Evolutionary conservation across 2,329 filamentous ascomycete genomes (phyloP).

Genomic region (Ophiosphaerella narmari): DNA sequence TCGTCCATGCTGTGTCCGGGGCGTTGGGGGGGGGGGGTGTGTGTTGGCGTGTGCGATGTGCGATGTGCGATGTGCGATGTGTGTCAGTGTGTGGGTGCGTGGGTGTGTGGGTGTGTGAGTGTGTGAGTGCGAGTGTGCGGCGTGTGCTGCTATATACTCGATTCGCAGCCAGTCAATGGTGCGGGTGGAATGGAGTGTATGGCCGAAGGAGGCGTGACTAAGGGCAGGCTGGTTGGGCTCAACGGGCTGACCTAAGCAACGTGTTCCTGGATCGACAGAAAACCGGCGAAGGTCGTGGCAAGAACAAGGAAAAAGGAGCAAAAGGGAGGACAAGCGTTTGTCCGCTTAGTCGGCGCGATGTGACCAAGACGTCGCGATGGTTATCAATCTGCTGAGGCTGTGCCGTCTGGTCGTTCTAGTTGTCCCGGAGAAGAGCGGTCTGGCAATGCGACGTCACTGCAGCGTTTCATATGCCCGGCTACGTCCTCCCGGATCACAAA

Average conservation of each 20-base stretch:
- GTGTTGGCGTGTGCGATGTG: neutral
- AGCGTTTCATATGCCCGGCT: slow-evolving; percentile 5
- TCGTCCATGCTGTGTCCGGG: slow-evolving; percentile 48
- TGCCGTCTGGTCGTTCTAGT: slow-evolving; percentile 3
- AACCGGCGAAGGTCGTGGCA: slow-evolving; percentile 25
- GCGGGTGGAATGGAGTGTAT: neutral
- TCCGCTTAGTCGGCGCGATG: too few relatives aligned
- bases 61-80: too few relatives aligned
- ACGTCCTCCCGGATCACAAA: slow-evolving; percentile 1
- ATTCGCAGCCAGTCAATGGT: neutral
- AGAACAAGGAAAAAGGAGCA: slow-evolving; percentile 6
- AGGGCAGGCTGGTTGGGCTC: too few relatives aligned
- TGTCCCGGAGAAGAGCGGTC: slow-evolving; percentile 17
- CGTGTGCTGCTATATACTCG: neutral
- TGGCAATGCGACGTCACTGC: slow-evolving; percentile 24
- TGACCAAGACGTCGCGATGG: too few relatives aligned
- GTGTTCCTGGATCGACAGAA: slow-evolving; percentile 16
- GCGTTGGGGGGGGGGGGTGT: slow-evolving; percentile 2
- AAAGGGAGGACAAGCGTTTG: neutral
- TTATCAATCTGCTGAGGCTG: too few relatives aligned
- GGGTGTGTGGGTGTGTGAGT: too few relatives aligned
- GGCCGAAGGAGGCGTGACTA: neutral
- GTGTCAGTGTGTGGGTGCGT: neutral
- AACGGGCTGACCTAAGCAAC: slow-evolving; percentile 20
- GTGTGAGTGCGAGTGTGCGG: too few relatives aligned